A percentile compares a stretch with the other conserved stretches of the same genome.
Evolutionary conservation across 2,329 filamentous ascomycete species (phyloP).

Genomic region (Dendrostoma leiphaemia): DNA sequence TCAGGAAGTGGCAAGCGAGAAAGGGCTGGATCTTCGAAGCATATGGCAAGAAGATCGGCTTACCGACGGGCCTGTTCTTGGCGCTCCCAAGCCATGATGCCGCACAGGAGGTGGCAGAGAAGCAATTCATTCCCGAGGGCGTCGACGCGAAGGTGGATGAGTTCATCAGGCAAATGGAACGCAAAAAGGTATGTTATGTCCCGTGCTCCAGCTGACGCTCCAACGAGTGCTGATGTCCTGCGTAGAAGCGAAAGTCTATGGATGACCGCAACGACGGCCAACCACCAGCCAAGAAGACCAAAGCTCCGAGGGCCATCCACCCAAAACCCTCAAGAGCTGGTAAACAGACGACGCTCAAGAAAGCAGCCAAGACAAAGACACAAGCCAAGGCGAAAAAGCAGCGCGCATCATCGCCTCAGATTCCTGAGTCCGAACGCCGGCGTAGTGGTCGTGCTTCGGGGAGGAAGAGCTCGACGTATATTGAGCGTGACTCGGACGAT

Average conservation of each 20-base stretch:
- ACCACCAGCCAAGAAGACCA: constrained; percentile 39
- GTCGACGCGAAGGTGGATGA: constrained; percentile 75
- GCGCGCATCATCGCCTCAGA: constrained; percentile 27
- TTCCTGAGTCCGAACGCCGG: constrained; percentile 46
- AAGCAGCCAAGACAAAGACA: constrained; percentile 25
- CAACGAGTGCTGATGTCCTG: not conserved
- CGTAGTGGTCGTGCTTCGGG: constrained; percentile 49
- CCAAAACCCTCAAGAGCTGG: constrained; percentile 33
- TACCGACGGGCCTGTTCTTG: constrained; percentile 77
- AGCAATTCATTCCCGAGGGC: constrained; percentile 77
- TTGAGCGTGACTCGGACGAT: constrained; percentile 55
- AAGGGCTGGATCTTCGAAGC: constrained; percentile 84
- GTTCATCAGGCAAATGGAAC: constrained; percentile 62
- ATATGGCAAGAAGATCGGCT: constrained; percentile 74
- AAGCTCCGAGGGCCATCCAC: constrained; percentile 24
- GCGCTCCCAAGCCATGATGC: constrained; percentile 72
- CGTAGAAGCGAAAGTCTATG: constrained; percentile 56
- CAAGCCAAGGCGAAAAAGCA: constrained; percentile 30
- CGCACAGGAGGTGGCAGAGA: constrained; percentile 83
- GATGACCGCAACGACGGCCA: constrained; percentile 49
- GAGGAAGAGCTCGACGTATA: constrained; percentile 47
- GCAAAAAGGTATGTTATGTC: constrained; percentile 59
- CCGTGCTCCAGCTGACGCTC: accelerated
- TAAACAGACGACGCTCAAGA: constrained; percentile 28
- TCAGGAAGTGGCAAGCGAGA: constrained; percentile 82